Conservation (phyloP, 495 filamentous ascomycete genomes). For the Choiromyces venosus region DNA sequence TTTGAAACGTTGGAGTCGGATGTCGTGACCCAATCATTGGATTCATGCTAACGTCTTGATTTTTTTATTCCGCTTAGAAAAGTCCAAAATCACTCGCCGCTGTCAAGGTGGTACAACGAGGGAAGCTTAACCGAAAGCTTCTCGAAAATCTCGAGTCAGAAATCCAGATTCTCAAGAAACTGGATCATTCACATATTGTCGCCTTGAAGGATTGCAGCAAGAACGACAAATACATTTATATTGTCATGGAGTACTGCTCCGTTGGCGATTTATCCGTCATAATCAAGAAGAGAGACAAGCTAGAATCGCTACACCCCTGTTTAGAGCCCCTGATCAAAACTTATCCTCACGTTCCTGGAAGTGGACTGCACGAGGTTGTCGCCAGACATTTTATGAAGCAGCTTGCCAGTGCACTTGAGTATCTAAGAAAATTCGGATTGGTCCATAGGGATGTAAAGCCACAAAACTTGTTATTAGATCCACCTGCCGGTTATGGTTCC, state of each 20-base stretch:
- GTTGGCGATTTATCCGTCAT: conserved; percentile 88
- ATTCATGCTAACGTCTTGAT: conserved; percentile 26
- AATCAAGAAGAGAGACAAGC: conserved; percentile 82
- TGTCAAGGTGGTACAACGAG: conserved; percentile 89
- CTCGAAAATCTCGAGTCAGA: conserved; percentile 93
- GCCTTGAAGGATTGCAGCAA: conserved; percentile 90
- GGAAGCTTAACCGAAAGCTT: conserved; percentile 86
- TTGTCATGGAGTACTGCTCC: conserved; percentile 98
- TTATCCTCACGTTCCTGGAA: conserved; percentile 74
- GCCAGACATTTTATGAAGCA: conserved; percentile 95
- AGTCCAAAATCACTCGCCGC: conserved; percentile 66
- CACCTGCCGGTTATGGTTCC: conserved; percentile 59
- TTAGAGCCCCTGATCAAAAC: conserved; percentile 81
- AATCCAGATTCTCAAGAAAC: conserved; percentile 83
- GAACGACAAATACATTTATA: conserved; percentile 76
- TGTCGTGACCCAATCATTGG: conserved; percentile 23
- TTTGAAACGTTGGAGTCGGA: conserved; percentile 33
- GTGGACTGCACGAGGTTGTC: conserved; percentile 86
- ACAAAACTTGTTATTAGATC: conserved; percentile 87
- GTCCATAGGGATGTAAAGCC: conserved; percentile 98
- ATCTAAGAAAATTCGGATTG: conserved; percentile 73
- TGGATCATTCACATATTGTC: conserved; percentile 95
- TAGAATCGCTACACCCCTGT: conserved; percentile 61
- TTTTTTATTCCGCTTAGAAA: conserved; percentile 42
- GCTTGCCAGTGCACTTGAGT: conserved; percentile 84